A percentile compares a stretch with the other conserved stretches of the same genome.
Conservation (phyloP, 768 basidiomycete genomes). For the Flagelloscypha sp. region DNA sequence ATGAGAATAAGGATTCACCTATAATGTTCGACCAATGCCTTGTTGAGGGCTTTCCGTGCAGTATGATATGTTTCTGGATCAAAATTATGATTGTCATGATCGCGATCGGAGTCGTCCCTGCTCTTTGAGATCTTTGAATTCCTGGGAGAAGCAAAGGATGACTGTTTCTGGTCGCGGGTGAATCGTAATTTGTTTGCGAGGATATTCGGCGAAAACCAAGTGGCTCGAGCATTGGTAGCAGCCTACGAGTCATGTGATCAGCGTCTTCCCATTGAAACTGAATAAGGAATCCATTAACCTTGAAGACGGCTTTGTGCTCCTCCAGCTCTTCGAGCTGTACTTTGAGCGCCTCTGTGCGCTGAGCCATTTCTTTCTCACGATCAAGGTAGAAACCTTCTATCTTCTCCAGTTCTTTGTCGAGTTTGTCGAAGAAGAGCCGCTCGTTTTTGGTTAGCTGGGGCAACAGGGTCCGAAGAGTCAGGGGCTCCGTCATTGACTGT, state of each 20-base stretch:
- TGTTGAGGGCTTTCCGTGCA: constrained; percentile 81
- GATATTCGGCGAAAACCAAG: too few species aligned
- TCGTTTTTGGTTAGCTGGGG: constrained; percentile 53
- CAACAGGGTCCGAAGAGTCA: constrained; percentile 41
- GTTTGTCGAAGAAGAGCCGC: constrained; percentile 61
- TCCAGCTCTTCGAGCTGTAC: constrained; percentile 69
- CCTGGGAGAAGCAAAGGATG: too few species aligned
- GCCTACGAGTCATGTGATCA: neutral
- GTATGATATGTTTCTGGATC: constrained; percentile 75
- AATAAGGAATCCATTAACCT: too few species aligned
- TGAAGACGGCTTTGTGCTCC: constrained; percentile 54
- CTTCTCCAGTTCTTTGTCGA: constrained; percentile 78
- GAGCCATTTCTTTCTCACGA: constrained; percentile 55
- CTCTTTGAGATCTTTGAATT: too few species aligned
- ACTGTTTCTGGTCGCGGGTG: neutral
- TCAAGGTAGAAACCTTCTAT: constrained; percentile 77
- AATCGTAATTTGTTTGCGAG: too few species aligned
- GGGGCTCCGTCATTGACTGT: constrained; percentile 19
- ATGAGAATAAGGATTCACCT: constrained; percentile 31
- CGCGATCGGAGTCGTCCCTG: constrained; percentile 7
- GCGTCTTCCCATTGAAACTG: too few species aligned
- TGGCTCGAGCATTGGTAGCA: neutral
- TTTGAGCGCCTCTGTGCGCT: constrained; percentile 39
- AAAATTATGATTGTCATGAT: constrained; percentile 13
- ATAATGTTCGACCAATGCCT: constrained; percentile 80